Percentiles rank a stretch among this genome's conserved stretches.
Conservation (phyloP, 139 green algal species). For the Closterium sp. region DNA sequence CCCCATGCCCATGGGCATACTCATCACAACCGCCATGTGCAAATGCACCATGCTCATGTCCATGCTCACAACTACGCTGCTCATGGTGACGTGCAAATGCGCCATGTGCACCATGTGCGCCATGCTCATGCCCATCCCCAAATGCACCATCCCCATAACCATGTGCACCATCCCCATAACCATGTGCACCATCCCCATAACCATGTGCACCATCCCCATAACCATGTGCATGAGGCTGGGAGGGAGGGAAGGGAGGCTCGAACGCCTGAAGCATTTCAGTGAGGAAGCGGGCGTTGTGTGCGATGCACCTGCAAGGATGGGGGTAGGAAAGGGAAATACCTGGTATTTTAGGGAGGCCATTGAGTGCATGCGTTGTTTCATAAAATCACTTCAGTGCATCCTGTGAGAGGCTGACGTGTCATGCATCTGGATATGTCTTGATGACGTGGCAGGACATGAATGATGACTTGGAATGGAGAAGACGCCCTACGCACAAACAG, state of each 20-base stretch:
- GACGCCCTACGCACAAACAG: too few species aligned
- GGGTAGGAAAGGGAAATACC: neutral
- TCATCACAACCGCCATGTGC: neutral
- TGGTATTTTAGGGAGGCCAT: neutral
- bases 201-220: too few species aligned
- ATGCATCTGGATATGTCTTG: neutral
- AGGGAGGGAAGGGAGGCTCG: constrained; percentile 2
- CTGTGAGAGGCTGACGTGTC: neutral
- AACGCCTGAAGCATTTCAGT: constrained; percentile 34
- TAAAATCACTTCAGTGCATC: neutral
- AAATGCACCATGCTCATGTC: neutral
- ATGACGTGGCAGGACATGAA: too few species aligned
- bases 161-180: too few species aligned
- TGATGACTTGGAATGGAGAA: too few species aligned
- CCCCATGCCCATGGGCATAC: neutral
- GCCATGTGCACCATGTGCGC: too few species aligned
- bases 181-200: too few species aligned
- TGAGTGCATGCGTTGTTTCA: neutral
- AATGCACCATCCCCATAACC: too few species aligned
- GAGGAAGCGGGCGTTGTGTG: constrained; percentile 31
- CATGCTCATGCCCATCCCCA: too few species aligned
- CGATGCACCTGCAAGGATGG: constrained; percentile 31
- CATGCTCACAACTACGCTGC: neutral
- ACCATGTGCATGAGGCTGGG: too few species aligned
- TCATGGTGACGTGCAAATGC: neutral